Base-by-base conservation (phyloP, 2,329 filamentous ascomycete genomes). In the Zymoseptoria pseudotritici region DNA sequence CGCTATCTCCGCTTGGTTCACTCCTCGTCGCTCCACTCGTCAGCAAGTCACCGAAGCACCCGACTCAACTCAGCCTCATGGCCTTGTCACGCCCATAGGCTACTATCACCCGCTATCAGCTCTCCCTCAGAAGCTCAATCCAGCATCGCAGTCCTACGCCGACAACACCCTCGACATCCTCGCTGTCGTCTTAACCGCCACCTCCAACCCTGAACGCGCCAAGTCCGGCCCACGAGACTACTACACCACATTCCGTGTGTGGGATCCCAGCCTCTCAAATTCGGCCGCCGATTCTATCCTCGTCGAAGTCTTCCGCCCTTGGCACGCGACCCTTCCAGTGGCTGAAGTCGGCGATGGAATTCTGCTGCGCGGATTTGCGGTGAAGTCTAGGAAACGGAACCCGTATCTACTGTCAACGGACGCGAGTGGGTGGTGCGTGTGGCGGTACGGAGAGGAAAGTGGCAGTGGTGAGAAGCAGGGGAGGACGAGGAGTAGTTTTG, bases 391-490 rank as follows among this genome's bases (percentile, higher is more conserved):
- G 17, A 76, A 77, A 54, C 65, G 70, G 10, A 58, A 66, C 70
- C n/a, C 70, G 54, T 67, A 69, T 64, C 17, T 81, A 8, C 56
- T 76, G 8, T 79, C 76, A 36, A 71, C 67, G 1, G 77, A 78
- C 5, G 72, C 75, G 54, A 78, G 76, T 57, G 72, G 71, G 2
- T 81, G 79, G 79, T 79, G 76, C 59, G 78, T 80, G 2, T 81
- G 78, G 77, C 68, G 75, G 3, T 64, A 64, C 24, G 57, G 54
- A 17, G 63, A 70, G 60, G 69, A 62, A 4, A 67, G 29, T 4
- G 36, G 57, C 3, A 53, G 22, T 9, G 59, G 59, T 24, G 62
- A 61, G 54, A 71, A 69, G 46, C 73, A 72, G 42, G 51, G 70
- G 20, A 62, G 64, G 60, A 54, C 56, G n/a, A 52, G 59, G 17